Evolutionary conservation across 306 rosid species (phyloP).

Genomic region (Adenanthera pavonina): DNA sequence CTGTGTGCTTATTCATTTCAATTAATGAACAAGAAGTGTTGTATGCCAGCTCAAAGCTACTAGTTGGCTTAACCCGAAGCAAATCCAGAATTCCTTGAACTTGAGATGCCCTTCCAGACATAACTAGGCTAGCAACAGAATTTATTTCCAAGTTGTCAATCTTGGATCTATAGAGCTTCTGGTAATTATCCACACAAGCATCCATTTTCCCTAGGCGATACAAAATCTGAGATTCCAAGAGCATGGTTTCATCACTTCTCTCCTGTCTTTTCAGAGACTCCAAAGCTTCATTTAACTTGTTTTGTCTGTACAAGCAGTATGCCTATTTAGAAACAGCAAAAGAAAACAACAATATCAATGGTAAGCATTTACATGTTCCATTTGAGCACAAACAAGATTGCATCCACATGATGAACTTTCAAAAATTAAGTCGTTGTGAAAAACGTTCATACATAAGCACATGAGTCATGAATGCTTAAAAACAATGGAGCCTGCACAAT

Average conservation of each 20-base stretch:
- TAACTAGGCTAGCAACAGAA: conserved; percentile 78
- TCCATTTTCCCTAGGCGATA: conserved; percentile 89
- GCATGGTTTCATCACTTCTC: conserved; percentile 61
- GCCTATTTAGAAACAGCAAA: conserved; percentile 63
- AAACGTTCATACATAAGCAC: neutral
- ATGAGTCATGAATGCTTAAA: conserved; percentile 30
- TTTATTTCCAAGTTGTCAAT: conserved; percentile 83
- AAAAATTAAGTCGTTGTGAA: conserved; percentile 1
- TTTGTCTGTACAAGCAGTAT: conserved; percentile 95
- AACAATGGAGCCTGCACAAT: neutral
- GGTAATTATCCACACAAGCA: conserved; percentile 87
- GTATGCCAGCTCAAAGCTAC: conserved; percentile 93
- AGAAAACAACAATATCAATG: conserved; percentile 31
- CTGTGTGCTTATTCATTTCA: conserved; percentile 69
- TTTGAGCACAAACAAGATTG: neutral
- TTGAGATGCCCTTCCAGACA: conserved; percentile 85
- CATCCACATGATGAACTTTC: conserved; percentile 17
- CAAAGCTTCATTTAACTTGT: conserved; percentile 87
- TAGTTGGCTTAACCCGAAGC: conserved; percentile 75
- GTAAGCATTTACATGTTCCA: conserved; percentile 14
- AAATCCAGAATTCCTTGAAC: conserved; percentile 80
- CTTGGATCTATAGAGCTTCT: conserved; percentile 83
- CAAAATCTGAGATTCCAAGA: conserved; percentile 89
- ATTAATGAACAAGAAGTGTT: conserved; percentile 90
- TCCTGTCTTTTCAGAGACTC: conserved; percentile 66